Base-by-base conservation (phyloP, 768 basidiomycete species). In the Floccularia luteovirens region DNA sequence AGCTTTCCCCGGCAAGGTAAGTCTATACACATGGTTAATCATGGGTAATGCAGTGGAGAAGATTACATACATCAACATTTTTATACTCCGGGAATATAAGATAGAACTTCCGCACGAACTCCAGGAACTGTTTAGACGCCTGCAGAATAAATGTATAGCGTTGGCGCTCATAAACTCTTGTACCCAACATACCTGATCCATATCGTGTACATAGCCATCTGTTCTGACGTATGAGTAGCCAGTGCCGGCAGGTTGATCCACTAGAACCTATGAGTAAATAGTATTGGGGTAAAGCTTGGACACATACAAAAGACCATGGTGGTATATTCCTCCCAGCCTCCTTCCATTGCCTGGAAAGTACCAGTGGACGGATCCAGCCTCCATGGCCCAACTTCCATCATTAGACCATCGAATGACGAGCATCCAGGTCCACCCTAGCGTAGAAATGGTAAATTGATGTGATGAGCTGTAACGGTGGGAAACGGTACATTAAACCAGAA, bases 321-420 rank as follows among this genome's bases (percentile, higher is more conserved):
- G 17, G 88, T 82, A 56, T 94, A 97, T 57, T 98, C 94, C 55
- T 98, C 92, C 94, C 94, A 98, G 6, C 92, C 92, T 20, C 92
- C 91, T 46, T 90, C 82, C 6, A 77, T 66, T 14, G 78, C 72
- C 50, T 74, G 75, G 45, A 93, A 73, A 3, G 82, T 75, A 41
- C 86, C 80, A 12, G 77, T 65, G n/a, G n/a, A n/a, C 38, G 78
- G 74, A 51, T 90, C 84, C 60, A 82, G 62, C 47, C 75, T 75
- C 78, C 90, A 94, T 3, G 94, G 93, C 0, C 94, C 94, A n/a
- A 93, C 71, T 52, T 98, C 94, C 90, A 98, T 93, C 83, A 98
- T 85, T 13, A 92, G 72, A 2, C 94, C 94, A 51, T 98, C 94
- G 55, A 98, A 97, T 1, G 89, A 91, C 0, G 92, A 96, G 59